A percentile compares a stretch with the other conserved stretches of the same genome.
Evolutionary conservation across 805 yeast species (phyloP).

Genomic region (Saturnispora gosingensis): DNA sequence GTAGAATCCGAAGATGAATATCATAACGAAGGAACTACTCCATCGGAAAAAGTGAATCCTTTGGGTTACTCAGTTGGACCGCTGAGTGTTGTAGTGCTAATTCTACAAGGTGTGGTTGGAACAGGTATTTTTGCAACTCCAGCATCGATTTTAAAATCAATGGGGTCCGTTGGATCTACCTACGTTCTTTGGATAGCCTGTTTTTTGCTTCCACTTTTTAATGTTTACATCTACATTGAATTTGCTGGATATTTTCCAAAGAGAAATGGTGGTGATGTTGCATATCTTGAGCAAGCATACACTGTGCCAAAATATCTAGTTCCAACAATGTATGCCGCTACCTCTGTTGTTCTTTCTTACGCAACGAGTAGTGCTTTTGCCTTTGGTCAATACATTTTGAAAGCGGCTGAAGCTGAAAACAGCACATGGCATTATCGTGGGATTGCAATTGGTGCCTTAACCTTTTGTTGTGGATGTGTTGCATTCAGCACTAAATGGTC

Average conservation of each 20-base stretch:
- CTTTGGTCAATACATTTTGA: slow-evolving; percentile 67
- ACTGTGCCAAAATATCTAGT: slow-evolving; percentile 59
- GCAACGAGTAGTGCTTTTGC: slow-evolving; percentile 79
- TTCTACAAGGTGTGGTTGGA: slow-evolving; percentile 63
- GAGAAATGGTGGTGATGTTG: slow-evolving; percentile 81
- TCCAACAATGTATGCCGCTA: slow-evolving; percentile 58
- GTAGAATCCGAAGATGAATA: neutral
- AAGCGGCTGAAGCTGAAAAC: slow-evolving; percentile 60
- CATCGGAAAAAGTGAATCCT: slow-evolving; percentile 30
- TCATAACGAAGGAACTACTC: slow-evolving; percentile 26
- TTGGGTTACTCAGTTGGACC: slow-evolving; percentile 30
- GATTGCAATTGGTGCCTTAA: slow-evolving; percentile 64
- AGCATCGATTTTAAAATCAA: slow-evolving; percentile 41
- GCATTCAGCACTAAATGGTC: slow-evolving; percentile 56
- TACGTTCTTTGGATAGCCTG: slow-evolving; percentile 36
- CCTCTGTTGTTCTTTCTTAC: slow-evolving; percentile 72
- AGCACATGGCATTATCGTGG: slow-evolving; percentile 73
- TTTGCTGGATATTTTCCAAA: slow-evolving; percentile 34
- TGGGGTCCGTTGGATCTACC: slow-evolving; percentile 36
- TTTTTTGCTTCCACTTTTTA: slow-evolving; percentile 31
- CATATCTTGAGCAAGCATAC: slow-evolving; percentile 65
- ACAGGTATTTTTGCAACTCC: slow-evolving; percentile 73
- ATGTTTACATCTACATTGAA: slow-evolving; percentile 32
- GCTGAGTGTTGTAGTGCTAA: slow-evolving; percentile 45
- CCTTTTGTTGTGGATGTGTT: slow-evolving; percentile 60